These are phyloP conservation scores for Rhamnella rubrinervis DNA, from an alignment of 331 rosid genomes.

Conservation along the genomic window DNA sequence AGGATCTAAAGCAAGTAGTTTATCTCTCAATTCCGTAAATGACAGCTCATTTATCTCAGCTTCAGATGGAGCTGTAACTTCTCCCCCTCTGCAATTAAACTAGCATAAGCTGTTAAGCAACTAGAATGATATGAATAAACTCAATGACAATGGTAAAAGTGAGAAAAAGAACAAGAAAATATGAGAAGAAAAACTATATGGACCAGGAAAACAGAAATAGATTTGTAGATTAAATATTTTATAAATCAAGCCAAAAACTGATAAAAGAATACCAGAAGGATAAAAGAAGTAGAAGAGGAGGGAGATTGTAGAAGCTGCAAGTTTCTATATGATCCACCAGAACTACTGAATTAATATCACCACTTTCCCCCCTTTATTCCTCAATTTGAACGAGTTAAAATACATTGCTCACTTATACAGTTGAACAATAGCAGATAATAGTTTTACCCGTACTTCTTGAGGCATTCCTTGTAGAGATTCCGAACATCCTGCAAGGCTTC, in stretches of 20 bases:
- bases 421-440: conserved; percentile 17
- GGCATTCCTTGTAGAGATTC: conserved; percentile 67
- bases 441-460: conserved; percentile 62
- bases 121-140: conserved; percentile 16
- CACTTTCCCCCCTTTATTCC: conserved; percentile 4
- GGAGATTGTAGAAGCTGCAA: background rate
- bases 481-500: conserved; percentile 83
- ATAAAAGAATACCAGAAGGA: too few relatives aligned
- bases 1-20: conserved; percentile 79
- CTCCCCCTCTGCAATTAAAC: conserved; percentile 49
- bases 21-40: conserved; percentile 89
- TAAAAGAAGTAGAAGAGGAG: conserved; percentile 6
- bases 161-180: conserved; percentile 11
- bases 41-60: conserved; percentile 68
- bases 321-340: background rate
- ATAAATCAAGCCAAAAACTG: too few relatives aligned
- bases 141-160: conserved; percentile 10
- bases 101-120: conserved; percentile 19
- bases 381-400: background rate
- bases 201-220: background rate
- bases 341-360: background rate
- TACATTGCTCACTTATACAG: conserved; percentile 10
- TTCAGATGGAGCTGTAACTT: conserved; percentile 33
- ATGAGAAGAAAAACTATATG: background rate
- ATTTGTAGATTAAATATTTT: too few relatives aligned